Conservation (phyloP, 331 rosid species). For the Spiraea crenata region DNA sequence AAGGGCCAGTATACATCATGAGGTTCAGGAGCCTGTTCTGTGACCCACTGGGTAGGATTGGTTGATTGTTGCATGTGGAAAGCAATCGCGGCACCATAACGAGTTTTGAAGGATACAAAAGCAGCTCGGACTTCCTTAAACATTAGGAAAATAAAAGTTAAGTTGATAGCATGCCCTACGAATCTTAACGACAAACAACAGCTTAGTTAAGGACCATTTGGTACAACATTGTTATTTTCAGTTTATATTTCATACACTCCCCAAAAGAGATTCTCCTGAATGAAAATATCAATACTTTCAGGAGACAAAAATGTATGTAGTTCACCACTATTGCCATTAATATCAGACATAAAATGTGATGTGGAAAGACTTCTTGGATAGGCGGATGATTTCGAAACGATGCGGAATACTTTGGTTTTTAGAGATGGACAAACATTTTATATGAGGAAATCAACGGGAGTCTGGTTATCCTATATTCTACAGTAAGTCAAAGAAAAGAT, state of each 20-base stretch:
- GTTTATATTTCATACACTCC: background rate
- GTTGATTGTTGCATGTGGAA: slow-evolving; percentile 70
- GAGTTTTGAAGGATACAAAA: slow-evolving; percentile 84
- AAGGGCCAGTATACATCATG: slow-evolving; percentile 93
- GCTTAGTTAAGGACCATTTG: background rate
- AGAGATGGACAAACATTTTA: too few relatives aligned
- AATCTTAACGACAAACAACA: slow-evolving; percentile 9
- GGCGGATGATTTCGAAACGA: too few relatives aligned
- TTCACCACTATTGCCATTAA: background rate
- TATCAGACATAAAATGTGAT: background rate
- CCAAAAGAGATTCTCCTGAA: background rate
- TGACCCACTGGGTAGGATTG: slow-evolving; percentile 78
- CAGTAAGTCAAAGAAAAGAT: background rate
- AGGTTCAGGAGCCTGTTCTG: slow-evolving; percentile 93
- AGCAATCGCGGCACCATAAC: slow-evolving; percentile 76
- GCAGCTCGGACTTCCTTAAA: slow-evolving; percentile 83
- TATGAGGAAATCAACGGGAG: background rate
- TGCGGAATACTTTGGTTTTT: too few relatives aligned
- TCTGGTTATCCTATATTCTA: background rate
- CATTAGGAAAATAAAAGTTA: slow-evolving; percentile 25
- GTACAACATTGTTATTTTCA: too few relatives aligned
- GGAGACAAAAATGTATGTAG: background rate
- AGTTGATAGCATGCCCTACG: slow-evolving; percentile 28
- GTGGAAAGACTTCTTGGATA: background rate
- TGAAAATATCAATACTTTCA: too few relatives aligned